phyloP scores from a whole-genome alignment of 805 yeast genomes.

The Blastobotrys mokoenaii region DNA sequence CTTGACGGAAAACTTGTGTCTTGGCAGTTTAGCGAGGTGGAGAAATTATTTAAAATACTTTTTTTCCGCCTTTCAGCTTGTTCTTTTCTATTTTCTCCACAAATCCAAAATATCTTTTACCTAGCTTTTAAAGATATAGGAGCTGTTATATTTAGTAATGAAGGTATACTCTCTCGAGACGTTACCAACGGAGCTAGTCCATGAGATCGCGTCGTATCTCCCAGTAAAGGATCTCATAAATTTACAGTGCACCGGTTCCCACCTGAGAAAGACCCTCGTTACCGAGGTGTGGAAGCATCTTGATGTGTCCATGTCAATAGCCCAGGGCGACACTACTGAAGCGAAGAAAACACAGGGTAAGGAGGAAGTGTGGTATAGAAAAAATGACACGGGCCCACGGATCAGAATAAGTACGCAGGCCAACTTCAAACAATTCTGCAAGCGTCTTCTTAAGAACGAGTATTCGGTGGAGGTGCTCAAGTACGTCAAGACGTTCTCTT shows the following conservation, averaged over 20 bases:
- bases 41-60: too few species aligned
- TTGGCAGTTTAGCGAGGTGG: too few species aligned
- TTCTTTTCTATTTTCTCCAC: too few species aligned
- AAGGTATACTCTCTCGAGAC: not conserved
- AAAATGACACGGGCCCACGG: not conserved
- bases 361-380: not conserved
- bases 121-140: too few species aligned
- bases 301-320: not conserved
- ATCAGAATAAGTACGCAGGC: too few species aligned
- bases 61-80: too few species aligned
- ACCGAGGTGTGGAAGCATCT: constrained; percentile 1
- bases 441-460: not conserved
- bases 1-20: too few species aligned
- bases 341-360: not conserved
- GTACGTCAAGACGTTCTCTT: not conserved
- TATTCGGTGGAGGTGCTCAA: not conserved
- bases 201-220: not conserved
- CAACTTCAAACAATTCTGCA: not conserved
- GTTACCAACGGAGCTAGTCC: not conserved
- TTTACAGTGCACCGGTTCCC: not conserved
- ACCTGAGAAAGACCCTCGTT: not conserved
- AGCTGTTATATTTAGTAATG: too few species aligned
- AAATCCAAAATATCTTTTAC: too few species aligned
- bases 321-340: not conserved
- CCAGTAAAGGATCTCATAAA: not conserved